A percentile compares a stretch with the other conserved stretches of the same genome.
Evolutionary conservation across 2,329 filamentous ascomycete species (phyloP).

Genomic region (Xylaria multiplex): DNA sequence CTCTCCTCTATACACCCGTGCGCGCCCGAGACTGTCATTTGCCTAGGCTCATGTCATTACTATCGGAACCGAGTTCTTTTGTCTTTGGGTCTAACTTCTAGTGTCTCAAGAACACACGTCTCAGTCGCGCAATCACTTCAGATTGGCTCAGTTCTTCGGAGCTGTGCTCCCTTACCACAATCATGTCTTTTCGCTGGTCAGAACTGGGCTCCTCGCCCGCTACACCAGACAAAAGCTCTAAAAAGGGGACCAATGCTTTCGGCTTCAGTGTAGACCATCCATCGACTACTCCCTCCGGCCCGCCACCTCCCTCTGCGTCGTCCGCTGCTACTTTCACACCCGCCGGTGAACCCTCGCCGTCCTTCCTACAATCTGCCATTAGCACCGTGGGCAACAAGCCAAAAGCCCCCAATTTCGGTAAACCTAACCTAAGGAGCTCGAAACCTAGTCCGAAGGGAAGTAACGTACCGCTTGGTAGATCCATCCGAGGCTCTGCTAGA

Average conservation of each 20-base stretch:
- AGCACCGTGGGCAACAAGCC: slow-evolving; percentile 53
- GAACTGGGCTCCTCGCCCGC: slow-evolving; percentile 58
- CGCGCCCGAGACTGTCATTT: neutral
- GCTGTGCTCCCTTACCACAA: slow-evolving; percentile 30
- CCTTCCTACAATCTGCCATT: slow-evolving; percentile 66
- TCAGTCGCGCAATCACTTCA: slow-evolving; percentile 21
- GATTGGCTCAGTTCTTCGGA: slow-evolving; percentile 26
- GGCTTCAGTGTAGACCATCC: slow-evolving; percentile 56
- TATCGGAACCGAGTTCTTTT: slow-evolving; percentile 9
- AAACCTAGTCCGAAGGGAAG: slow-evolving; percentile 51
- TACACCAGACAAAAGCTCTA: slow-evolving; percentile 58
- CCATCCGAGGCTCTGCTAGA: slow-evolving; percentile 54
- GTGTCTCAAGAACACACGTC: slow-evolving; percentile 11
- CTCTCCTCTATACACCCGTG: neutral
- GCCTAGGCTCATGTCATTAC: slow-evolving; percentile 3
- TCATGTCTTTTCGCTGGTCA: slow-evolving; percentile 52
- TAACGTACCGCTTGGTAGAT: slow-evolving; percentile 60
- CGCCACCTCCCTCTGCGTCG: slow-evolving; percentile 58
- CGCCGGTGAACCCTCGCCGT: slow-evolving; percentile 64
- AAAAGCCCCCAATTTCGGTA: slow-evolving; percentile 56
- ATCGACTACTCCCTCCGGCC: slow-evolving; percentile 64
- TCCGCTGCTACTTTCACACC: slow-evolving; percentile 64
- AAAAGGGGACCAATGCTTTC: slow-evolving; percentile 51
- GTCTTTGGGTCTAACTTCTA: slow-evolving; percentile 5
- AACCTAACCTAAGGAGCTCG: slow-evolving; percentile 45